Base-by-base conservation (phyloP, 352 stramenopile genomes). In the Pythium scleroteichum region DNA sequence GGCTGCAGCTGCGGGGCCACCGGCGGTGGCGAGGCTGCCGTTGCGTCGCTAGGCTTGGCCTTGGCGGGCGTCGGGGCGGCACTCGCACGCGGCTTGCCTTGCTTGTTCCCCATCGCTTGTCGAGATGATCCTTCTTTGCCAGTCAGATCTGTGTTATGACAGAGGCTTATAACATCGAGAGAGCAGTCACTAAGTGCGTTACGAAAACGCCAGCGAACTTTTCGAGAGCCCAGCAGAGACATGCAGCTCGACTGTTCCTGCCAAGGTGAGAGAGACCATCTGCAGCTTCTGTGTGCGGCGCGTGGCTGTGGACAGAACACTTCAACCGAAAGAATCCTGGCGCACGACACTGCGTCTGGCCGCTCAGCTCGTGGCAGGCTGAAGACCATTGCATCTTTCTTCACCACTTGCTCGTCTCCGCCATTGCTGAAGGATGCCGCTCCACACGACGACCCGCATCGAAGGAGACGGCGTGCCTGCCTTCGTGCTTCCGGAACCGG, bases 51-150 rank as follows among this genome's bases (percentile, higher is more conserved):
- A 10, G 57, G 51, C 38, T 60, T 60, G 50, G 27, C 48, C 51
- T 51, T 55, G 50, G 32, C 52, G n/a, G 50, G 16, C 3, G 53
- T 26, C 20, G 63, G 45, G 48, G 42, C 53, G 54, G 65, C 66
- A 66, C 75, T 63, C 13, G 47, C 49, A 29, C 73, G 64, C 50
- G 45, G 73, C 63, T 94, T 94, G 38, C 66, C 81, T 27, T 91
- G 85, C 68, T 94, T 94, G 78, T 93, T 94, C 26, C 85, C 85
- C 85, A 94, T 62, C 38, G n/a, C 45, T 35, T 8, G 22, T 27
- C 29, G 17, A 2, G 44, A 4, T 23, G 29, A 35, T 51, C 44
- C 8, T 24, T 51, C 44, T 35, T 35, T 35, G 29, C 29, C 29
- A 10, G 29, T 5, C 29, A 35, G 39, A 48, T 62, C 41, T 62